A percentile compares a stretch with the other conserved stretches of the same genome.
These are phyloP conservation scores for Pouteria campechiana DNA, from an alignment of 179 eudicot genomes.

Conservation along the genomic window DNA sequence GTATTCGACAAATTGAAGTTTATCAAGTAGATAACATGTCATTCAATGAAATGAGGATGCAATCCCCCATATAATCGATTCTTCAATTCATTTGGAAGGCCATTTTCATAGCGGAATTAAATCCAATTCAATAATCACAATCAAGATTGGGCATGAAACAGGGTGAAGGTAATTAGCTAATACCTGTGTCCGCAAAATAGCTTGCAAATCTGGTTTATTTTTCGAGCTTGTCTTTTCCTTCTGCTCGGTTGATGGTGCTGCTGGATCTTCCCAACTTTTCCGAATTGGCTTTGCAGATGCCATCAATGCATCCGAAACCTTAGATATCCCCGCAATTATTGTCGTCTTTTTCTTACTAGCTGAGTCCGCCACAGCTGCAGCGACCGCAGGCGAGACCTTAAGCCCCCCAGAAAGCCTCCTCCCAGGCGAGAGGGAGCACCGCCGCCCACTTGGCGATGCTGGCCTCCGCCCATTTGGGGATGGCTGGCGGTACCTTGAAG, in stretches of 20 bases:
- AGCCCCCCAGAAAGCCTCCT: constrained; percentile 47
- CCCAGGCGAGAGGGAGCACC: constrained; percentile 59
- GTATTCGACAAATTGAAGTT: too few species aligned
- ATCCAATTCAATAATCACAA: too few species aligned
- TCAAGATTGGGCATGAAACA: too few species aligned
- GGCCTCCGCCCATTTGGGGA: constrained; percentile 59
- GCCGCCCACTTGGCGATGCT: constrained; percentile 45
- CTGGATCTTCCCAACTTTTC: constrained; percentile 76
- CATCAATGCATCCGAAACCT: constrained; percentile 40
- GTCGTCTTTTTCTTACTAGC: constrained; percentile 55
- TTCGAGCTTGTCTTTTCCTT: constrained; percentile 29
- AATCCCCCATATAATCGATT: too few species aligned
- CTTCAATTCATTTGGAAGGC: too few species aligned
- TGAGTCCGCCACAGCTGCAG: constrained; percentile 28
- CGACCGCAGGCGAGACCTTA: constrained; percentile 19
- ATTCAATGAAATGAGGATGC: too few species aligned
- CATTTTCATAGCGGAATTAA: too few species aligned
- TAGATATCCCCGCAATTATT: constrained; percentile 47
- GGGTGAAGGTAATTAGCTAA: background rate
- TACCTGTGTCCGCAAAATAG: constrained; percentile 87
- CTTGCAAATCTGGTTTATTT: constrained; percentile 58
- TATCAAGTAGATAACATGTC: too few species aligned
- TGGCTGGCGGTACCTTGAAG: constrained; percentile 87
- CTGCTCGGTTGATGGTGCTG: constrained; percentile 19
- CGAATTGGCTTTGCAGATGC: constrained; percentile 48